Evolutionary conservation across 345 rosid species (phyloP).

Genomic region (Citrus unshiu): DNA sequence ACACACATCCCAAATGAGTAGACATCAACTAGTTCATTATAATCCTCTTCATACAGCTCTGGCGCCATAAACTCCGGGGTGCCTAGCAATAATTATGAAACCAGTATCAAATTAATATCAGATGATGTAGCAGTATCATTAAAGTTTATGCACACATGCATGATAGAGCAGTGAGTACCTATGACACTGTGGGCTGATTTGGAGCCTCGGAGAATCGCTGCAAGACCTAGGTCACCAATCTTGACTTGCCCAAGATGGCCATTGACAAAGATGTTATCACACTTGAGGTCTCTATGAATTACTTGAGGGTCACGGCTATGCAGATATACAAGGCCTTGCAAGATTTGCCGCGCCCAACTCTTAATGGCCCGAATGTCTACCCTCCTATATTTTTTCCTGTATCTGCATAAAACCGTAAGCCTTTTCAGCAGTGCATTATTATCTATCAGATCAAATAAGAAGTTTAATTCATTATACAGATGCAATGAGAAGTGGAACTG

Average conservation of each 20-base stretch:
- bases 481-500: background rate
- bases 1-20: constrained; percentile 88
- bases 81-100: constrained; percentile 32
- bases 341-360: constrained; percentile 57
- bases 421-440: background rate
- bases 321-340: constrained; percentile 57
- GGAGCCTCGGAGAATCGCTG: constrained; percentile 51
- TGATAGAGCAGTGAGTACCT: constrained; percentile 24
- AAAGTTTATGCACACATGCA: background rate
- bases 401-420: constrained; percentile 29
- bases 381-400: constrained; percentile 49
- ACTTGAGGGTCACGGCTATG: constrained; percentile 61
- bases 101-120: background rate
- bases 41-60: constrained; percentile 76
- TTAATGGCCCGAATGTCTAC: constrained; percentile 60
- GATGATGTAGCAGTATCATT: background rate
- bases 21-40: constrained; percentile 77
- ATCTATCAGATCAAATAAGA: background rate
- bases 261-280: constrained; percentile 65
- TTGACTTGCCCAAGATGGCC: constrained; percentile 71
- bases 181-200: constrained; percentile 55
- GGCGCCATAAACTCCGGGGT: constrained; percentile 96
- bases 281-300: constrained; percentile 61
- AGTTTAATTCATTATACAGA: background rate
- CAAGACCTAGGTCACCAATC: constrained; percentile 70